Evolutionary conservation across 208 protist species (phyloP).

Genomic region (Strigomonas culicis): DNA sequence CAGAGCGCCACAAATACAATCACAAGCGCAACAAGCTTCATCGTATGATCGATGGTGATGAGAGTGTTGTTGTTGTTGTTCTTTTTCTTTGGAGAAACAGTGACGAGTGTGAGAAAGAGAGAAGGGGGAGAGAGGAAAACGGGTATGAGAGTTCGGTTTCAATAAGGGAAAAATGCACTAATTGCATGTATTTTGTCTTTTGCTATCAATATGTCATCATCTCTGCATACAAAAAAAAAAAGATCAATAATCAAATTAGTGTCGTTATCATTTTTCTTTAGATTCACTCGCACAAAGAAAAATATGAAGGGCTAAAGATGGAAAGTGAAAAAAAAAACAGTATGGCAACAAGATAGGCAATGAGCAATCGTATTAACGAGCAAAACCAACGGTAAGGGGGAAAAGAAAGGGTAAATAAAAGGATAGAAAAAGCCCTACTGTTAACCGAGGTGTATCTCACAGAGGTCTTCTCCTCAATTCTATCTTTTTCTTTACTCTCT

Average conservation of each 20-base stretch:
- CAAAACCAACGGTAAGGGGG: not conserved
- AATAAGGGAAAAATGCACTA: not conserved
- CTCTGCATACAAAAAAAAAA: not conserved
- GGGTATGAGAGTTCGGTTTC: too few species aligned
- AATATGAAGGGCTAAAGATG: too few species aligned
- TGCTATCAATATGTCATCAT: not conserved
- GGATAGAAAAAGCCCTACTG: not conserved
- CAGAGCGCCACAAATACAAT: constrained; percentile 8
- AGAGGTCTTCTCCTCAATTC: not conserved
- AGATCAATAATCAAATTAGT: not conserved
- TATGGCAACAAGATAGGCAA: too few species aligned
- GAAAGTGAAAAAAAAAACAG: constrained; percentile 12
- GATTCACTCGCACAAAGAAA: constrained; percentile 2
- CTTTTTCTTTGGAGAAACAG: constrained; percentile 5
- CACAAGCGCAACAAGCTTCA: constrained; percentile 1
- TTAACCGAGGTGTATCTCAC: not conserved
- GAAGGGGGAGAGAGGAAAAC: not conserved
- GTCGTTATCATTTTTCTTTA: not conserved
- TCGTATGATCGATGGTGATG: not conserved
- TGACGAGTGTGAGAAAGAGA: not conserved
- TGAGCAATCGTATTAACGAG: too few species aligned
- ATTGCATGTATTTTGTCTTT: constrained; percentile 3
- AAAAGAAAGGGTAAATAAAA: constrained; percentile 2
- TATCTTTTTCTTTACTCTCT: too few species aligned
- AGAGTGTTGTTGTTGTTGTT: constrained; percentile 3